Evolutionary conservation across 2,329 filamentous ascomycete genomes (phyloP), one percentile per base, ranked within the genome.

Genomic region (Knoxdaviesia capensis): DNA sequence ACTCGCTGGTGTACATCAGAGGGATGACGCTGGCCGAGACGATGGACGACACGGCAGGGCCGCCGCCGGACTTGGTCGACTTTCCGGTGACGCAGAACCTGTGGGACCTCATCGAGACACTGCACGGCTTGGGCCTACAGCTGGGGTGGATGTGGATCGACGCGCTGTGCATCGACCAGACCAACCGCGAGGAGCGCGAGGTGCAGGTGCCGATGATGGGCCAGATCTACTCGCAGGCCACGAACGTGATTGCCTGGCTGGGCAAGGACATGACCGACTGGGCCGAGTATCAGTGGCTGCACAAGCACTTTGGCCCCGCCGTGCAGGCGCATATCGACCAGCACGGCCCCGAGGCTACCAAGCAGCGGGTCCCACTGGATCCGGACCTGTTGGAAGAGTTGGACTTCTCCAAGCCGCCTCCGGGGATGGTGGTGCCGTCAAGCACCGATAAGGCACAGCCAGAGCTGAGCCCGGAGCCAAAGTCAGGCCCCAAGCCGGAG

Each of bases 101-200:
- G 20, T 20, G 20, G 20, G 20, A 20, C 20, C 20, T 20, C 20
- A 20, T 20, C 11, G 65, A 66, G 42, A 70, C 61, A 9, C 77
- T 76, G 79, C 79, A 83, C 33, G 74, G 66, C 47, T 78, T 77
- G 45, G 82, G 74, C 46, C 79, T 71, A 43, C 73, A 61, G 41
- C 45, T 36, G 9, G 41, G 11, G 20, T 41, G 40, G 40, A n/a
- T 48, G 6, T 52, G 51, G 51, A 46, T 49, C 5, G 51, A 52
- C 31, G 46, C 43, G n/a, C 46, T 53, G 7, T 52, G 50, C 41
- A 53, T 53, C 41, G 48, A 52, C 44, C 50, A 52, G 30, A 28
- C 32, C 5, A 44, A 48, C 32, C 35, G 38, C 11, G 35, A 39
- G 5, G 51, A 53, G 39, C 46, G 46, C 6, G 43, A 45, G 5